phyloP scores from a whole-genome alignment of 495 filamentous ascomycete genomes.

The Aspergillus bertholletiae region DNA sequence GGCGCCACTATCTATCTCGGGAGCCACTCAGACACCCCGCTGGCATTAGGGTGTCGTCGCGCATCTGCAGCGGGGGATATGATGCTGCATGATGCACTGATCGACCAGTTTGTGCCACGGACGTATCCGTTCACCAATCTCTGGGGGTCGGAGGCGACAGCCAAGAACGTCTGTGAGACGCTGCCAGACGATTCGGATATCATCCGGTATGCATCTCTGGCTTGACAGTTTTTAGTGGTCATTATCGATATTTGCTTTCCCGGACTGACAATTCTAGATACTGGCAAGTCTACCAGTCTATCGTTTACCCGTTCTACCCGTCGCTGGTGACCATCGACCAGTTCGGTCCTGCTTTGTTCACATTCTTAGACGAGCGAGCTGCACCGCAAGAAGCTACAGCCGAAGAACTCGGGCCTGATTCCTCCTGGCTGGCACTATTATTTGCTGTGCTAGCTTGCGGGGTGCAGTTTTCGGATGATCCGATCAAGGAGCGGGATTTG shows the following conservation, averaged over 20 bases:
- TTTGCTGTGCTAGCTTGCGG: conserved; percentile 75
- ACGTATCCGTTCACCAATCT: conserved; percentile 25
- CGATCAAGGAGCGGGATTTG: conserved; percentile 47
- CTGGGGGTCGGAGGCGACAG: conserved; percentile 17
- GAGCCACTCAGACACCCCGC: conserved; percentile 18
- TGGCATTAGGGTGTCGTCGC: conserved; percentile 18
- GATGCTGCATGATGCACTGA: conserved; percentile 12
- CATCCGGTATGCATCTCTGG: conserved; percentile 16
- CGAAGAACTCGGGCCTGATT: conserved; percentile 1
- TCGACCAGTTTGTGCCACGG: conserved; percentile 21
- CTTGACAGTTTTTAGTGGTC: not conserved
- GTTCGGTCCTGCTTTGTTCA: conserved; percentile 16
- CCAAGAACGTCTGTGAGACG: conserved; percentile 18
- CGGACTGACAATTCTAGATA: conserved; percentile 12
- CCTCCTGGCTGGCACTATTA: conserved; percentile 30
- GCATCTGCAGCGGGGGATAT: conserved; percentile 2
- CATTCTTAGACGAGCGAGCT: conserved; percentile 18
- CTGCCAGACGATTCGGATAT: conserved; percentile 24
- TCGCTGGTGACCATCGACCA: conserved; percentile 14
- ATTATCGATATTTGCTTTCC: not conserved
- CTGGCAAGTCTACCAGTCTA: conserved; percentile 22
- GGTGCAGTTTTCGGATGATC: conserved; percentile 64
- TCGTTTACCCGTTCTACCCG: conserved; percentile 21
- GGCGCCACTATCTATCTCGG: conserved; percentile 24
- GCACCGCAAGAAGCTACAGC: not conserved